These are phyloP conservation scores for Styphnolobium japonicum DNA, from an alignment of 306 rosid species.

Conservation along the genomic window DNA sequence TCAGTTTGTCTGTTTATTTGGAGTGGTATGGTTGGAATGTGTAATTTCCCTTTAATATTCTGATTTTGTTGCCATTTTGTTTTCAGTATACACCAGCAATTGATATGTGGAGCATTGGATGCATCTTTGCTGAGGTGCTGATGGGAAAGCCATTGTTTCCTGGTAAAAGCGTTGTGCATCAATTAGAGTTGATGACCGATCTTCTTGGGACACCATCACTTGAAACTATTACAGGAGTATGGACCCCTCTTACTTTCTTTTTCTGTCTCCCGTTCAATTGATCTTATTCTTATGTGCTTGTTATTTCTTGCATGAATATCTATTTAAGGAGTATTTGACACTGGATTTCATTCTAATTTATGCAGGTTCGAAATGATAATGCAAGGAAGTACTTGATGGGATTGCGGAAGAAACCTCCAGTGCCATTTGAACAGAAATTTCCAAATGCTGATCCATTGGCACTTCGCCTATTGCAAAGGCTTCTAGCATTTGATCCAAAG, in stretches of 20 bases:
- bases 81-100: conserved; percentile 41
- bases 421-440: conserved; percentile 63
- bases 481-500: conserved; percentile 84
- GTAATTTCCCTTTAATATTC: neutral
- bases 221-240: conserved; percentile 68
- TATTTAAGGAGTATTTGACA: neutral
- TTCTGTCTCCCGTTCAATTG: neutral
- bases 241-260: conserved; percentile 17
- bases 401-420: conserved; percentile 52
- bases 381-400: conserved; percentile 67
- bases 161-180: conserved; percentile 82
- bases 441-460: conserved; percentile 74
- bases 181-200: conserved; percentile 82
- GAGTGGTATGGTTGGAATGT: neutral
- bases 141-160: conserved; percentile 83
- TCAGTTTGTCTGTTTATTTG: conserved; percentile 28
- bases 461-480: conserved; percentile 56
- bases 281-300: conserved; percentile 1
- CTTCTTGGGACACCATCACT: conserved; percentile 71
- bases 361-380: conserved; percentile 80
- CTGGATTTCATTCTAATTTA: neutral
- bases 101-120: conserved; percentile 44
- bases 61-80: conserved; percentile 11
- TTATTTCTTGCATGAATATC: neutral
- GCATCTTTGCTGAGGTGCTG: conserved; percentile 40